These are phyloP conservation scores for Verticillium tricorpus DNA, from an alignment of 2,329 filamentous ascomycete species.

Conservation along the genomic window DNA sequence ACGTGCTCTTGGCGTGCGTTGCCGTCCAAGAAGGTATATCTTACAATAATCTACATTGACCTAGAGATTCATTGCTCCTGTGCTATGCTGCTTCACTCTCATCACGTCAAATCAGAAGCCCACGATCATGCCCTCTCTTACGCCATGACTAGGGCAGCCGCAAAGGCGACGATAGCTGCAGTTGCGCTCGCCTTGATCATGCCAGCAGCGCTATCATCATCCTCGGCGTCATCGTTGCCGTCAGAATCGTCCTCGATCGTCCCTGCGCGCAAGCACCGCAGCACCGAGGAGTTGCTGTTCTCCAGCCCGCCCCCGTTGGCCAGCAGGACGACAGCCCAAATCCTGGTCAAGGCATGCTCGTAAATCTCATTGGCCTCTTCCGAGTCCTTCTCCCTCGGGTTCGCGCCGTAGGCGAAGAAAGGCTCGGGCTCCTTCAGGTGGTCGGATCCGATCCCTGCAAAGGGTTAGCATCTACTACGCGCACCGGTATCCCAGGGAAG, in stretches of 20 bases:
- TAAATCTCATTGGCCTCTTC: background rate
- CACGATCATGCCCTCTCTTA: background rate
- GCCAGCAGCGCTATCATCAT: background rate
- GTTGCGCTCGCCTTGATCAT: background rate
- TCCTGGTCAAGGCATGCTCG: background rate
- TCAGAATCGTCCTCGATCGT: background rate
- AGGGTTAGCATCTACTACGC: background rate
- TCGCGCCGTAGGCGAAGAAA: background rate
- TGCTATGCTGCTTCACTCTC: too few relatives aligned
- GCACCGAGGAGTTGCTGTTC: background rate
- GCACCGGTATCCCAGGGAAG: background rate
- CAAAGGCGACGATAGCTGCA: background rate
- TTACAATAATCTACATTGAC: too few relatives aligned
- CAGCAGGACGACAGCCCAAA: background rate
- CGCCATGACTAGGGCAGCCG: background rate
- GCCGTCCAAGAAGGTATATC: too few relatives aligned
- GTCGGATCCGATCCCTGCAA: background rate
- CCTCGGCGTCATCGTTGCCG: background rate
- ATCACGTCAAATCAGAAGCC: too few relatives aligned
- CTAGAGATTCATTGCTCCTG: too few relatives aligned
- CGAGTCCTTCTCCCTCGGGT: background rate
- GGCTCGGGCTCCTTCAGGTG: background rate
- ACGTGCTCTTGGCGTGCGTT: too few relatives aligned
- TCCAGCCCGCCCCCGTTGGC: background rate
- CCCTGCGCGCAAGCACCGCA: background rate